phyloP scores from a whole-genome alignment of 164 flowering plant species.

The Nymphaea colorata region DNA sequence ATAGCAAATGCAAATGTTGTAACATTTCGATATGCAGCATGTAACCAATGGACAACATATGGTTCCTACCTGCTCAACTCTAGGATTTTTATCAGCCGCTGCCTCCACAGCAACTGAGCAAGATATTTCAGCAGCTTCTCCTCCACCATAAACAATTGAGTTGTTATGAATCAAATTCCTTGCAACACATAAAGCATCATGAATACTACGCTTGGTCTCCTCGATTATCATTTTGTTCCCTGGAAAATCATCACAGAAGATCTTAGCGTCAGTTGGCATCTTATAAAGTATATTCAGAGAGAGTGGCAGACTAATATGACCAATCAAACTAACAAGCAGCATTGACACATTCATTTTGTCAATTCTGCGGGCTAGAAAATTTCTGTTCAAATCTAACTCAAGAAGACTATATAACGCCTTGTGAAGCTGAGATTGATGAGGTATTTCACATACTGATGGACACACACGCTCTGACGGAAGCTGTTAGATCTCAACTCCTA shows the following conservation, averaged over 20 bases:
- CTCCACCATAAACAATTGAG: constrained; percentile 97
- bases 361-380: too few relatives aligned
- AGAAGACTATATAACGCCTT: too few relatives aligned
- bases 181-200: constrained; percentile 94
- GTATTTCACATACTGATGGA: too few relatives aligned
- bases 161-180: constrained; percentile 88
- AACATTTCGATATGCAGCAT: too few relatives aligned
- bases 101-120: constrained; percentile 95
- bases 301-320: not conserved
- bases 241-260: constrained; percentile 12
- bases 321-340: not conserved
- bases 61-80: constrained; percentile 85
- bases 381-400: too few relatives aligned
- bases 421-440: too few relatives aligned
- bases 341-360: not conserved
- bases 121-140: constrained; percentile 95
- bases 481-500: too few relatives aligned
- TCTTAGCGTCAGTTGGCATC: not conserved
- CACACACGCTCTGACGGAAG: too few relatives aligned
- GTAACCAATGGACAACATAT: too few relatives aligned
- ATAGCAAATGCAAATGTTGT: too few relatives aligned
- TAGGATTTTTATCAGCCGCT: constrained; percentile 87
- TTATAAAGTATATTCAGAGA: not conserved
- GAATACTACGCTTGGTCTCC: constrained; percentile 97
- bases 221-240: constrained; percentile 99